Base-by-base conservation (phyloP, 352 stramenopile genomes). In the Nothophytophthora sp. region DNA sequence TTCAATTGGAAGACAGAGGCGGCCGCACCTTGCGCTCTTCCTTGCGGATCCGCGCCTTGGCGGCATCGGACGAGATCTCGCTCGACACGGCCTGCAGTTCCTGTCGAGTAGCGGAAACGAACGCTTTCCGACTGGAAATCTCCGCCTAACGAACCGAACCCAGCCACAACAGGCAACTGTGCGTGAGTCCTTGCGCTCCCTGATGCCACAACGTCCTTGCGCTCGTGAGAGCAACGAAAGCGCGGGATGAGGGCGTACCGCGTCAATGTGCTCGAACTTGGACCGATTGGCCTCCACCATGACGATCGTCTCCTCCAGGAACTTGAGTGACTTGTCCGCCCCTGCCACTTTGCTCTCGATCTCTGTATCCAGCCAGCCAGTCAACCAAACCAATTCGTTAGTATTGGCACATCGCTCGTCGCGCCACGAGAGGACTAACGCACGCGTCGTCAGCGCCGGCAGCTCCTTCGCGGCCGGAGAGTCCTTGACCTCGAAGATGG, bases 201-300 rank as follows among this genome's bases (percentile, higher is more conserved):
- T n/a, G n/a, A n/a, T n/a, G n/a, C n/a, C n/a, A n/a, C n/a, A n/a
- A n/a, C n/a, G n/a, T n/a, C n/a, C n/a, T n/a, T n/a, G n/a, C n/a
- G n/a, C n/a, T n/a, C n/a, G n/a, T n/a, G n/a, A n/a, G n/a, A n/a
- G n/a, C n/a, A n/a, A n/a, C n/a, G n/a, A n/a, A n/a, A n/a, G n/a
- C n/a, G n/a, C n/a, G n/a, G n/a, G n/a, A n/a, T n/a, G n/a, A n/a
- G n/a, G n/a, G n/a, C 65, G 12, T 67, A 86, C 72, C 27, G 67
- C 71, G 45, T 89, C 82, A 60, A 93, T 93, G 66, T 93, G 82
- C 38, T 85, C 75, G 38, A 90, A 93, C 57, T 88, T 90, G 50
- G 72, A 65, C 45, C 82, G 73, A 56, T 93, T 90, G 38, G 75
- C 74, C 37, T 91, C 80, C 37, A 93, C 81, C 66, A 85, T 86